A percentile compares a stretch with the other conserved stretches of the same genome.
These are phyloP conservation scores for Malus hybrid DNA, from an alignment of 331 rosid species.

Conservation along the genomic window DNA sequence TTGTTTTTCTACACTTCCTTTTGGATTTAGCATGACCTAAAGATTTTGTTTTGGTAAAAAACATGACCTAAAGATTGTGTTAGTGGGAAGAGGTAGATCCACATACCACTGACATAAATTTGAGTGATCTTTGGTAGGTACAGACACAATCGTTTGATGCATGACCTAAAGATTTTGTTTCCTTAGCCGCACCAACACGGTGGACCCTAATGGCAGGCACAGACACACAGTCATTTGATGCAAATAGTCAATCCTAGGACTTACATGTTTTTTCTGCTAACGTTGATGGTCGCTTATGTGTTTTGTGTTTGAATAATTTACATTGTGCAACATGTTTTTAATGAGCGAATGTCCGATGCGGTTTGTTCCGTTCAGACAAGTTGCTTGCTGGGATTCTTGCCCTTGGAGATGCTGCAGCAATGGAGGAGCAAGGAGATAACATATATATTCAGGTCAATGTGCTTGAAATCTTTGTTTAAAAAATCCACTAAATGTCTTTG, in stretches of 20 bases:
- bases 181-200: neutral
- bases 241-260: neutral
- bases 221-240: neutral
- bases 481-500: conserved; percentile 2
- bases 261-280: neutral
- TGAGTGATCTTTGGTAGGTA: neutral
- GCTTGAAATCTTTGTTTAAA: neutral
- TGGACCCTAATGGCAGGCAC: neutral
- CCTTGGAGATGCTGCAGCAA: conserved; percentile 2
- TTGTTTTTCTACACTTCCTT: no score
- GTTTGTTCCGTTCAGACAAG: neutral
- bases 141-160: no score
- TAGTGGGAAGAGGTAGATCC: no score
- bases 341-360: neutral
- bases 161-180: neutral
- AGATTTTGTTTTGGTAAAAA: no score
- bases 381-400: conserved; percentile 13
- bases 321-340: neutral
- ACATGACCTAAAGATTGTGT: no score
- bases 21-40: no score
- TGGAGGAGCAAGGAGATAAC: neutral
- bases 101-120: no score
- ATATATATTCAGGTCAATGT: neutral
- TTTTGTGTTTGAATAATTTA: neutral
- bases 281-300: neutral